Base-by-base conservation (phyloP, 2,329 filamentous ascomycete genomes). In the Penicillium italicum region DNA sequence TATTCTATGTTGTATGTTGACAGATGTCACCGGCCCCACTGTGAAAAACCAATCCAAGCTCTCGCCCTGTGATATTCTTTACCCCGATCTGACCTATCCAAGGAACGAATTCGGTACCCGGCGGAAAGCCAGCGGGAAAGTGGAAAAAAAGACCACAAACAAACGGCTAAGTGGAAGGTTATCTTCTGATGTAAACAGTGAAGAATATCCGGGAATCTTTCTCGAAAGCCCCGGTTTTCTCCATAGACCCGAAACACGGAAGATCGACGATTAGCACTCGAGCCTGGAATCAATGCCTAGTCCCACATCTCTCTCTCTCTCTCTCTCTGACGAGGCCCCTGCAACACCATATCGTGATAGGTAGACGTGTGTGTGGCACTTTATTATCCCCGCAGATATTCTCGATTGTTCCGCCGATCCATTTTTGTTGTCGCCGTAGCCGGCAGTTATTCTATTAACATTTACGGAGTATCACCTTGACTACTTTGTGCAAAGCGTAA, bases 171-270 rank as follows among this genome's bases (percentile, higher is more conserved):
- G 34, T 20, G 20, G 42, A 24, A 36, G 49, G 9, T n/a, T 5
- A 33, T 40, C 31, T 41, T 43, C 44, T 50, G 49, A 42, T 26
- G 51, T 49, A 49, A 49, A 48, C 22, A 47, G 12, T n/a, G 14
- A 36, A 28, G 11, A 36, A 20, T 47, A 33, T 43, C 7, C 11
- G 33, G 33, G 11, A 12, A 31, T 24, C 34, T 4, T 53, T 53
- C 50, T 53, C 42, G 50, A 52, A 52, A 45, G 34, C 20, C 53
- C 40, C 53, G 5, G 34, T 34, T 51, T 55, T 55, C 30, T 18
- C 57, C 57, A 57, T 52, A 42, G 30, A 53, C 47, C 31, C 45
- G 48, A 62, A 62, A 62, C 58, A 41, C 60, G 57, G 58, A 47
- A 50, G 61, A 63, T 63, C 61, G 55, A 59, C 59, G 34, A 30